Conservation (phyloP, 495 filamentous ascomycete species). For the Penicillium antarcticum region DNA sequence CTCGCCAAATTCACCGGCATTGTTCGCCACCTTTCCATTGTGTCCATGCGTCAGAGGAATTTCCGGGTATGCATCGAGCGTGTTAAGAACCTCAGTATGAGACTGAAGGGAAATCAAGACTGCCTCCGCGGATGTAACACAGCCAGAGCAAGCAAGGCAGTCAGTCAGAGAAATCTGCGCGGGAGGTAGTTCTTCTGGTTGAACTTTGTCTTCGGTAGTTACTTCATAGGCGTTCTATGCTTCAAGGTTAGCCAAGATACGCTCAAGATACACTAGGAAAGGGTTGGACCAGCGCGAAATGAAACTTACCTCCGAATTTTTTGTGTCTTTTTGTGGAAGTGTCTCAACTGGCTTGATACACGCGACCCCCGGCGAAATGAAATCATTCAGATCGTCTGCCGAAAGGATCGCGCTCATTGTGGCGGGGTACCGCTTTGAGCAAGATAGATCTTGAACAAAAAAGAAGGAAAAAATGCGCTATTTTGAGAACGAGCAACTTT, state of each 20-base stretch:
- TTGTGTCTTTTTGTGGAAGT: slow-evolving; percentile 56
- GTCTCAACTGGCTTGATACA: slow-evolving; percentile 98
- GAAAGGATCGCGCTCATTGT: slow-evolving; percentile 95
- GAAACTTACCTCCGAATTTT: slow-evolving; percentile 31
- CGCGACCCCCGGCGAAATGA: slow-evolving; percentile 94
- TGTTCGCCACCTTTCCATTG: slow-evolving; percentile 22
- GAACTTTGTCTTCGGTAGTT: slow-evolving; percentile 79
- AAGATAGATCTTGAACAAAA: slow-evolving; percentile 5
- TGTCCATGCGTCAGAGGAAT: slow-evolving; percentile 29
- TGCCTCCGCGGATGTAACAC: slow-evolving; percentile 95
- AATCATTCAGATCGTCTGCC: slow-evolving; percentile 95
- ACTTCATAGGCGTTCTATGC: slow-evolving; percentile 76
- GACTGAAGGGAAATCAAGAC: slow-evolving; percentile 90
- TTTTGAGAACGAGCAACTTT: no score
- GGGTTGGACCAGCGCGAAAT: background rate
- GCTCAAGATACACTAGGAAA: background rate
- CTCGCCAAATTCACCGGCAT: slow-evolving; percentile 34
- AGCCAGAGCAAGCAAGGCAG: slow-evolving; percentile 95
- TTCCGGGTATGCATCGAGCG: slow-evolving; percentile 65
- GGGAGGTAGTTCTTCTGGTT: slow-evolving; percentile 51
- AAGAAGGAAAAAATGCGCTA: background rate
- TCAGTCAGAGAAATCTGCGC: slow-evolving; percentile 96
- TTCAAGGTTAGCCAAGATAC: slow-evolving; percentile 20
- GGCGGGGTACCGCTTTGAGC: slow-evolving; percentile 20
- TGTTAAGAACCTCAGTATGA: slow-evolving; percentile 82